Evolutionary conservation across 495 filamentous ascomycete species (phyloP), one percentile per base, ranked within the genome.

Genomic region (Penicillium goetzii): DNA sequence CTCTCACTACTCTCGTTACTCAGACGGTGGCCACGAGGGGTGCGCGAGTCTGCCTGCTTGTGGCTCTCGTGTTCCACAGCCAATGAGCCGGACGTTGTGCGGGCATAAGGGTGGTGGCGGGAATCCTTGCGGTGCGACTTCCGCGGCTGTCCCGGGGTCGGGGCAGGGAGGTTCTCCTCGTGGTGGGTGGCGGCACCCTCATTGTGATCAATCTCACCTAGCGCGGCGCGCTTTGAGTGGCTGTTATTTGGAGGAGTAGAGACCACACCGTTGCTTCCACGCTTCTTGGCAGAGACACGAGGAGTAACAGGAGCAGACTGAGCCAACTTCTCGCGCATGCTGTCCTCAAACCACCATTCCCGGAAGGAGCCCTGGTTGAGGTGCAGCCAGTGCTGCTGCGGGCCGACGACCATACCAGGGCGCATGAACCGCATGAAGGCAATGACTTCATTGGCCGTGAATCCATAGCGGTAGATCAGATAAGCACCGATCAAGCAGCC

Each of bases 391-490:
- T 99, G 95, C 76, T 99, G 95, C 70, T 99, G 95, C n/a, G 95
- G 95, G 1, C 95, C 95, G 34, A 99, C 95, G 2, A 99, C 95
- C 95, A 99, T 99, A 23, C 95, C 95, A 0, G 95, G 95, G 36
- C 95, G 88, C 95, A 98, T 99, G 78, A 99, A 99, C 62, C 95
- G 88, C 95, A 99, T 98, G 78, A 92, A 99, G 6, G 95, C 91
- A 76, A 99, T 99, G 67, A 97, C 86, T 76, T 99, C 95, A 72
- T 97, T 97, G 36, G 96, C 95, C 1, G 94, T 98, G 72, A 98
- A 99, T n/a, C 92, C 96, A 77, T 98, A 88, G 58, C 93, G 84
- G 78, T 99, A 99, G 68, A 99, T 97, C 30, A 99, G 83, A 75
- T 99, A 98, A 33, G 95, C 95, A 56, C 95, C 95, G 68, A 99